Evolutionary conservation across 306 rosid species (phyloP).

Genomic region (Fagus crenata): DNA sequence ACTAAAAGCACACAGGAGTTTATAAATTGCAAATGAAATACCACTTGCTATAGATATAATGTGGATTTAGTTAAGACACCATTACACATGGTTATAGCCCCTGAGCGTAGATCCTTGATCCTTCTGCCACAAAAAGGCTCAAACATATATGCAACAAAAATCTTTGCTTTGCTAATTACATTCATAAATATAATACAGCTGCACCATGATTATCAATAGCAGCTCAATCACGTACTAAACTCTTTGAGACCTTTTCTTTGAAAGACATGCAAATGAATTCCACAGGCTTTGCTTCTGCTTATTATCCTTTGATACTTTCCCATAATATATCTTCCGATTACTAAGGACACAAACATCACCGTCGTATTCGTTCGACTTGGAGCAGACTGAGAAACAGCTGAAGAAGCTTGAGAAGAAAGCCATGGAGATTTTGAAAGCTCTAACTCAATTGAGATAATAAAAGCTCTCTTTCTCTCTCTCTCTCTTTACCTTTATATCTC

Average conservation of each 20-base stretch:
- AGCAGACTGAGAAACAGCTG: constrained; percentile 50
- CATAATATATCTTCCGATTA: not conserved
- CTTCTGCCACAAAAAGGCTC: not conserved
- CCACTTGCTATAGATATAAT: not conserved
- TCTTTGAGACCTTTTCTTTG: constrained; percentile 5
- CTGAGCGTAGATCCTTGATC: not conserved
- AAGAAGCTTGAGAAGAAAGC: constrained; percentile 50
- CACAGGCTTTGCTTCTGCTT: constrained; percentile 23
- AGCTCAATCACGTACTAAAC: too few relatives aligned
- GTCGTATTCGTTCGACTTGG: constrained; percentile 45
- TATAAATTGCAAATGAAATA: not conserved
- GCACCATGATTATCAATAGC: too few relatives aligned
- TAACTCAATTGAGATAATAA: too few relatives aligned
- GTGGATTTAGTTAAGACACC: not conserved
- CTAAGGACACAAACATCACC: constrained; percentile 60
- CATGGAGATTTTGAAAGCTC: constrained; percentile 30
- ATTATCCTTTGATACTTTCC: constrained; percentile 1
- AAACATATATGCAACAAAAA: not conserved
- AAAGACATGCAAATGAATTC: constrained; percentile 24
- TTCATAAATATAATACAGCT: not conserved
- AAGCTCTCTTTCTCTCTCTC: not conserved
- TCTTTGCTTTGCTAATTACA: not conserved
- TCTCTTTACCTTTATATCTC: too few relatives aligned
- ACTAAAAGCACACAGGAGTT: not conserved
- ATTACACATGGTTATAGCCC: not conserved